phyloP scores from a whole-genome alignment of 345 rosid genomes.

The Isatis tinctoria region DNA sequence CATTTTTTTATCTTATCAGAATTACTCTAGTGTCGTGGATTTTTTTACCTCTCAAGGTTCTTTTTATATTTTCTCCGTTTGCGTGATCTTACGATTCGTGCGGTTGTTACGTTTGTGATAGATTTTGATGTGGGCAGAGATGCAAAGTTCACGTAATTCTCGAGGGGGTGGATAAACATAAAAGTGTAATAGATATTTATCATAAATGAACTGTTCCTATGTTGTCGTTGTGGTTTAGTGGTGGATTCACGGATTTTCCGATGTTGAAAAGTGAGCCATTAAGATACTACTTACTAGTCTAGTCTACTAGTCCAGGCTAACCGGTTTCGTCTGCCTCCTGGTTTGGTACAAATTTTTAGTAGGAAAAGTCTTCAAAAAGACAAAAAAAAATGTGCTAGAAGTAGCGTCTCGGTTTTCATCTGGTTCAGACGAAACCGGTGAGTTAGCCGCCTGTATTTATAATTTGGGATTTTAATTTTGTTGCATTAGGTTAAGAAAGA shows the following conservation, averaged over 20 bases:
- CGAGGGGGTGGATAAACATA: conserved; percentile 6
- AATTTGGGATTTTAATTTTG: neutral
- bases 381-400: too few relatives aligned
- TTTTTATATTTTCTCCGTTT: neutral
- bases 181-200: conserved; percentile 24
- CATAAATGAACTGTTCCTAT: neutral
- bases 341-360: neutral
- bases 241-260: conserved; percentile 18
- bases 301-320: neutral
- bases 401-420: neutral
- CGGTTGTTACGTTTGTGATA: conserved; percentile 14
- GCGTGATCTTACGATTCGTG: neutral
- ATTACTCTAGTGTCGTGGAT: neutral
- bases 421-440: neutral
- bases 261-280: conserved; percentile 2
- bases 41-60: neutral
- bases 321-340: neutral
- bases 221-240: conserved; percentile 5
- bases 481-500: too few relatives aligned
- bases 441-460: neutral
- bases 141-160: conserved; percentile 21
- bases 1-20: neutral
- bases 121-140: conserved; percentile 6
- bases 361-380: too few relatives aligned
- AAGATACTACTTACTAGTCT: neutral